These are phyloP conservation scores for Musa schizocarpa DNA, from an alignment of 176 grass and related monocot genomes.

Conservation along the genomic window DNA sequence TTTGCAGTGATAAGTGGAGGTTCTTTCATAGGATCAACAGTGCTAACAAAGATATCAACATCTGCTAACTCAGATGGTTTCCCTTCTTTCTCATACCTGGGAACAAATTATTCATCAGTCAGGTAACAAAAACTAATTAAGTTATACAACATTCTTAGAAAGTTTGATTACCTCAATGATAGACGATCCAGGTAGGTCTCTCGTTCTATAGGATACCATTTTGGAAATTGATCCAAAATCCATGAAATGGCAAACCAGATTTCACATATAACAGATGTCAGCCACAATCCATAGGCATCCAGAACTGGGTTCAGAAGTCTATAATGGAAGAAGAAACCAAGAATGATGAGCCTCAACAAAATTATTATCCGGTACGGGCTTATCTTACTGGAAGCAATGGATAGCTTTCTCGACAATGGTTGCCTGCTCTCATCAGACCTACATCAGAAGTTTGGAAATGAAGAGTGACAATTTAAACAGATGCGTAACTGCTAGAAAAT, in stretches of 20 bases:
- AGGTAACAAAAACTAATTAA: neutral
- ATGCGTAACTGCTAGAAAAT: neutral
- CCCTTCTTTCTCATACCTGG: conserved; percentile 58
- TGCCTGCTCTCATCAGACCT: conserved; percentile 39
- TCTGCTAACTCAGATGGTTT: conserved; percentile 40
- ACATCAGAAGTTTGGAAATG: neutral
- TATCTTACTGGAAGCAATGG: conserved; percentile 44
- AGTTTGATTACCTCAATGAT: conserved; percentile 43
- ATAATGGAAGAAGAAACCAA: conserved; percentile 68
- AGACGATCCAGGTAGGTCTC: conserved; percentile 70
- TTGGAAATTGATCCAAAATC: conserved; percentile 48
- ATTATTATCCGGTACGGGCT: conserved; percentile 46
- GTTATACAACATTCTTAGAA: neutral
- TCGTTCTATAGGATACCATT: conserved; percentile 52
- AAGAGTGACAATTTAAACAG: neutral
- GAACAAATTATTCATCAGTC: neutral
- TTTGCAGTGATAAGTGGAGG: conserved; percentile 64
- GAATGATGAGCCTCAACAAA: conserved; percentile 38
- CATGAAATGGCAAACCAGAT: conserved; percentile 46
- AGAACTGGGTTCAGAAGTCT: conserved; percentile 50
- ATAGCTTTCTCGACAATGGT: conserved; percentile 39
- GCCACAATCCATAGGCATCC: conserved; percentile 63
- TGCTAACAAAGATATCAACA: conserved; percentile 43
- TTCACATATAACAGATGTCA: conserved; percentile 53
- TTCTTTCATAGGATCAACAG: conserved; percentile 44